Evolutionary conservation across 345 rosid species (phyloP), one percentile per base, ranked within the genome.

Genomic region (Syzygium grande): DNA sequence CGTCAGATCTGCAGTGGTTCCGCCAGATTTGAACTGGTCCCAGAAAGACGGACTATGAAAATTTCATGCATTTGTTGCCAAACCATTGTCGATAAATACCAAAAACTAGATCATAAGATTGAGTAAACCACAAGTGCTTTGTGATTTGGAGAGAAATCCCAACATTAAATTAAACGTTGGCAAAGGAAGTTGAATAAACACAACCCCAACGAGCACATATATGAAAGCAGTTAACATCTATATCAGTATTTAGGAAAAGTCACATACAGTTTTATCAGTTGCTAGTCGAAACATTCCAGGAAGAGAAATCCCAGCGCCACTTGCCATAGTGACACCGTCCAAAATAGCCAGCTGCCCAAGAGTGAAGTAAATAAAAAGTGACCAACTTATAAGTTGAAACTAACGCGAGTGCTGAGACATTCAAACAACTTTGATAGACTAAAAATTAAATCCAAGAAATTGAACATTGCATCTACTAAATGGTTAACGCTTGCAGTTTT

Each of bases 241-340:
- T 29, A 9, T 51, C 3, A 54, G 46, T 79, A 19, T 41, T 22
- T 5, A 84, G 90, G 65, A 87, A 86, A 68, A 86, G 89, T 61
- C 68, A 94, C 98, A 56, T 94, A 96, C 98, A 73, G 95, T 94
- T 93, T 92, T 96, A 88, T 96, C 94, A 38, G 97, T 98, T 84
- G 93, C 97, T 65, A 96, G 88, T 46, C 93, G 93, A 87, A 95
- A 96, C 98, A 94, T 98, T 91, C 96, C 96, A 41, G 95, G 97
- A 59, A 92, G 85, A 17, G 98, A 92, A 88, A 98, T 91, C 90
- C 98, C 96, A 87, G 92, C 96, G 30, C 96, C 97, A 88, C 98
- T 93, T 63, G 95, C 99, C 96, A 95, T 91, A 19, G 96, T 92
- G 88, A 93, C 86, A 54, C 97, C 97, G 85, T 96, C 96, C 92